Base-by-base conservation (phyloP, 495 filamentous ascomycete genomes). In the Aspergillus biplanus region DNA sequence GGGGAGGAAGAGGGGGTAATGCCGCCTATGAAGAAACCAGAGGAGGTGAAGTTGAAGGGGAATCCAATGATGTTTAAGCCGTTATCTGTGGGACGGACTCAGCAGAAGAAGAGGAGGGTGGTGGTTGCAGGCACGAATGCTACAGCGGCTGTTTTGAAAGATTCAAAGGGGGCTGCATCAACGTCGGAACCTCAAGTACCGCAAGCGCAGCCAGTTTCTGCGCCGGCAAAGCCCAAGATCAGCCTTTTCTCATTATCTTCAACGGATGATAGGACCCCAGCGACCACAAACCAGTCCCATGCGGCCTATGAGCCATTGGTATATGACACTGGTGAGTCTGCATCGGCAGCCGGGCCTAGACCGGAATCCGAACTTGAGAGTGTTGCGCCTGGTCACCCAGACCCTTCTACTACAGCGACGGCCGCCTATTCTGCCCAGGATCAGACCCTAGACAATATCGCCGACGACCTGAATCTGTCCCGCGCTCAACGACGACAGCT, bases 21-120 rank as follows among this genome's bases (percentile, higher is more conserved):
- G 3, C 39, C 39, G 39, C 11, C 11, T 6, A 13, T 56, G 53
- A 57, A 63, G 53, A 52, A 56, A 12, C 80, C 77, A 7, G 79
- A 80, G 21, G 85, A 90, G 52, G 82, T 89, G 12, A 89, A 92
- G 69, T 66, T 90, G 15, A 84, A 88, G 42, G 91, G 89, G 6
- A 93, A 92, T 64, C 83, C 91, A 21, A 86, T 90, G 69, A 92
- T 92, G 86, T 97, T 97, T 75, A 92, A 89, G 71, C 93, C 93
- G 2, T 73, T 97, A 31, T 96, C 92, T 3, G 92, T 96, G 8
- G 83, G 84, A 18, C 79, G 89, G 47, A 90, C 88, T 52, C 81
- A 82, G n/a, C 75, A 80, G 61, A 92, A 91, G 79, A 92, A 90
- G 76, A 87, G 83, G 69, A 69, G 60, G 33, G 44, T 8, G 33